phyloP scores from a whole-genome alignment of 495 filamentous ascomycete genomes.

The Durotheca rogersii region DNA sequence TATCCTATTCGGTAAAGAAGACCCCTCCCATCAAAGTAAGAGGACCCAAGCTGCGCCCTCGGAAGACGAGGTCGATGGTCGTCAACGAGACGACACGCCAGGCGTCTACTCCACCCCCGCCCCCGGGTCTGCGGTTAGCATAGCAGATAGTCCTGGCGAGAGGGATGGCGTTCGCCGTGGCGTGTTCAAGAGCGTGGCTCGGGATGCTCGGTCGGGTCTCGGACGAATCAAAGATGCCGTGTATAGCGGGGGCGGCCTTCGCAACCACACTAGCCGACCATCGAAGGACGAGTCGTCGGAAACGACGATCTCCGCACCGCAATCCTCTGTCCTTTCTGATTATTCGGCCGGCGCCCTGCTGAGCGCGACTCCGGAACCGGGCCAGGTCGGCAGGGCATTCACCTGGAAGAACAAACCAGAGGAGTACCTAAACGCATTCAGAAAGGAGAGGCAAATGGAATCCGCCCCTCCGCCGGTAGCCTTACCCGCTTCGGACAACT shows the following conservation, averaged over 20 bases:
- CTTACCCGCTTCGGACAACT: constrained; percentile 12
- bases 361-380: constrained; percentile 23
- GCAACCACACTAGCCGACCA: constrained; percentile 49
- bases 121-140: constrained; percentile 42
- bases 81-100: constrained; percentile 45
- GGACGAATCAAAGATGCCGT: constrained; percentile 84
- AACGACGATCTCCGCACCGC: constrained; percentile 37
- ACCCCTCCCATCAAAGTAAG: constrained; percentile 48
- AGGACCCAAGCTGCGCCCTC: constrained; percentile 48
- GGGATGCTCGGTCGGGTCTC: constrained; percentile 80
- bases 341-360: constrained; percentile 25
- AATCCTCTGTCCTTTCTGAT: constrained; percentile 42
- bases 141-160: constrained; percentile 53
- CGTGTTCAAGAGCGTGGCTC: constrained; percentile 77
- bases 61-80: constrained; percentile 49
- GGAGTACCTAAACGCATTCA: constrained; percentile 49
- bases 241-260: constrained; percentile 49
- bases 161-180: constrained; percentile 68
- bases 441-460: constrained; percentile 34
- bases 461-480: constrained; percentile 22
- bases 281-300: constrained; percentile 49
- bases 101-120: constrained; percentile 38
- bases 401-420: constrained; percentile 58
- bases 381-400: constrained; percentile 46
- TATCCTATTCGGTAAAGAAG: constrained; percentile 67